phyloP scores from a whole-genome alignment of 495 filamentous ascomycete species.

The Filosporella fistucella region DNA sequence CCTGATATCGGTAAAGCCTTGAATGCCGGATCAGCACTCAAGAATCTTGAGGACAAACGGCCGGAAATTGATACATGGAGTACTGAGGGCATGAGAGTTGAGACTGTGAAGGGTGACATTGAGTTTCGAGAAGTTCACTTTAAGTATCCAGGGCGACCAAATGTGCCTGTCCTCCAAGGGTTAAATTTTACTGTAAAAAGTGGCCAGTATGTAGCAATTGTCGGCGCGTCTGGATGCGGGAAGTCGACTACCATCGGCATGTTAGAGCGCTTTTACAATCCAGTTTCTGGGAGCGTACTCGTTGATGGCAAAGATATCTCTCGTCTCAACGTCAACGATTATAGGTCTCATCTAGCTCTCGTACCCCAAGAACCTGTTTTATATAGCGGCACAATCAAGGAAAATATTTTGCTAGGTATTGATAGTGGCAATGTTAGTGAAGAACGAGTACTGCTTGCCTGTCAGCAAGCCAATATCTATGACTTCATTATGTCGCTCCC shows the following conservation, averaged over 20 bases:
- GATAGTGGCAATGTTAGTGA: no score
- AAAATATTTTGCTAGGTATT: slow-evolving; percentile 49
- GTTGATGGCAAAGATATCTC: no score
- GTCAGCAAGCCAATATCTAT: no score
- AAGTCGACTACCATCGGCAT: slow-evolving; percentile 58
- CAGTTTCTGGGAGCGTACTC: no score
- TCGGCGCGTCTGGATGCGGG: slow-evolving; percentile 57
- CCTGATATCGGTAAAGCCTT: no score
- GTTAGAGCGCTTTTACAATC: slow-evolving; percentile 54
- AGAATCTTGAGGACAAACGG: no score
- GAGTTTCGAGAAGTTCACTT: slow-evolving; percentile 37
- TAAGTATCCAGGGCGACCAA: slow-evolving; percentile 47
- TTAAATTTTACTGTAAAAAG: slow-evolving; percentile 35
- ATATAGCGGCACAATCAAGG: slow-evolving; percentile 47
- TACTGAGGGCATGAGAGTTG: no score
- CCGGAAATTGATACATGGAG: no score
- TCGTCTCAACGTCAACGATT: neutral
- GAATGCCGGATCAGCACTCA: no score
- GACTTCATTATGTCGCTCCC: slow-evolving; percentile 40
- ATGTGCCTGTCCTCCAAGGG: slow-evolving; percentile 38
- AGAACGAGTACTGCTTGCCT: no score
- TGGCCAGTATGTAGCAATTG: slow-evolving; percentile 55
- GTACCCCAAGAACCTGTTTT: slow-evolving; percentile 52
- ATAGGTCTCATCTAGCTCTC: slow-evolving; percentile 32
- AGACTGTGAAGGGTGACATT: neutral